Percentiles rank a stretch among this genome's conserved stretches.
phyloP scores from a whole-genome alignment of 108 stramenopile species.

The Ochromonas danica region DNA sequence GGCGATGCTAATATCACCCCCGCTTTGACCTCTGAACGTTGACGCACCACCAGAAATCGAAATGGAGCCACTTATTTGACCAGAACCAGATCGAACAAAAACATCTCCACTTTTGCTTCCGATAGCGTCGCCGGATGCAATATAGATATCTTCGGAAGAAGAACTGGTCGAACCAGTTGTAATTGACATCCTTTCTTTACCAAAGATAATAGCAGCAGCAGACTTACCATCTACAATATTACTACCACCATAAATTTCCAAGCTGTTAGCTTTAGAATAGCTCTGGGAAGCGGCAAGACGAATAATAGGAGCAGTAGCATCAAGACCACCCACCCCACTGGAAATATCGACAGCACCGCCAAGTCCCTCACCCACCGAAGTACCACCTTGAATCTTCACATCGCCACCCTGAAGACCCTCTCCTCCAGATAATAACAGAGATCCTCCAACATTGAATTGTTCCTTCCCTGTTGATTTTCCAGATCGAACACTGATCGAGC shows the following conservation, averaged over 20 bases:
- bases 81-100: not conserved
- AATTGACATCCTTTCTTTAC: not conserved
- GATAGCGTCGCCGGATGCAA: not conserved
- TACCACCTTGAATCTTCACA: not conserved
- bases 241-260: no score
- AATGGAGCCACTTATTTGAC: not conserved
- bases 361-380: not conserved
- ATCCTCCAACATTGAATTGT: not conserved
- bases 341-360: not conserved
- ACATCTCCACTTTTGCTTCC: not conserved
- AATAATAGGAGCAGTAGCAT: not conserved
- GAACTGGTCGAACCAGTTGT: not conserved
- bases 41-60: constrained; percentile 8
- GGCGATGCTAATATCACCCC: not conserved
- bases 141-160: not conserved
- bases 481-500: not conserved
- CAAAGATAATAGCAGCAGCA: not conserved
- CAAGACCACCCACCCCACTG: not conserved
- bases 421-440: constrained; percentile 5
- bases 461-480: not conserved
- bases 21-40: not conserved
- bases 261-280: no score
- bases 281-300: not conserved
- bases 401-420: constrained; percentile 10
- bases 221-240: not conserved